Conservation (phyloP, 768 basidiomycete species). For the Royoungia palumana region DNA sequence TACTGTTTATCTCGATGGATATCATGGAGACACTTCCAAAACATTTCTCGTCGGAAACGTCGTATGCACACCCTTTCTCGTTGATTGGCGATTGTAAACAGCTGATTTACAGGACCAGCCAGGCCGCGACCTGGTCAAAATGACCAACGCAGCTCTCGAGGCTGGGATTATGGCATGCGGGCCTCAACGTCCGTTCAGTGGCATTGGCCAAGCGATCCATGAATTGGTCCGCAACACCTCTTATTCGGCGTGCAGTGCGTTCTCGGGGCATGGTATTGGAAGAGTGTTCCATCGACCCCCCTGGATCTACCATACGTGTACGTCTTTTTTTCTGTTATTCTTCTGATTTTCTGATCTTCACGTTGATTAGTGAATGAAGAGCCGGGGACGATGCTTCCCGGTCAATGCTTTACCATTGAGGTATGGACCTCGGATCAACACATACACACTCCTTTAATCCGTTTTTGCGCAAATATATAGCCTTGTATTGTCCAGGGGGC, state of each 20-base stretch:
- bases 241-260: constrained; percentile 67
- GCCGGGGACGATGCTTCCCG: constrained; percentile 75
- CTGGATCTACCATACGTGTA: constrained; percentile 79
- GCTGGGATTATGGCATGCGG: constrained; percentile 73
- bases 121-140: constrained; percentile 61
- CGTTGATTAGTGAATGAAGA: constrained; percentile 69
- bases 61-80: constrained; percentile 37
- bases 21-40: constrained; percentile 85
- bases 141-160: constrained; percentile 62
- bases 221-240: constrained; percentile 35
- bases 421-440: constrained; percentile 33
- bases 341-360: background rate
- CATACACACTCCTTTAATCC: background rate
- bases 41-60: constrained; percentile 82
- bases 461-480: constrained; percentile 31
- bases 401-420: constrained; percentile 94
- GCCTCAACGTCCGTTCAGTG: constrained; percentile 63
- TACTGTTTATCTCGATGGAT: constrained; percentile 79
- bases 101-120: constrained; percentile 54
- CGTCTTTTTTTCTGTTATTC: constrained; percentile 18
- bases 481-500: constrained; percentile 76
- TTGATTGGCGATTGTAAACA: background rate
- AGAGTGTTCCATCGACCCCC: constrained; percentile 75
- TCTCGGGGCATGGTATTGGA: constrained; percentile 88
- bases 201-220: constrained; percentile 71